phyloP scores from a whole-genome alignment of 108 stramenopile genomes.

The Skeletonema grethae region DNA sequence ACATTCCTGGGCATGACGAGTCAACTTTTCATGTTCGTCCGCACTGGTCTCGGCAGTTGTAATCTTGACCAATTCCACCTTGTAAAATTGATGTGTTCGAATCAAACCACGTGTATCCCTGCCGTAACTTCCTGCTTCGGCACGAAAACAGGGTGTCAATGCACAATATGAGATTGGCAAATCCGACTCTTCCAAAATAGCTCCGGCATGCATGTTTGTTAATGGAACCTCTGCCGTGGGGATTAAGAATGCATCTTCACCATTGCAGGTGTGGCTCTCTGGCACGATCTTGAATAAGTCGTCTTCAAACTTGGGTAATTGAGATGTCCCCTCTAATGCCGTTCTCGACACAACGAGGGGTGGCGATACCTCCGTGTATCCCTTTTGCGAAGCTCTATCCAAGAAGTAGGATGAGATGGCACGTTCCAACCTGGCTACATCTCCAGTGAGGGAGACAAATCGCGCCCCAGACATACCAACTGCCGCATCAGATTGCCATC shows the following conservation, averaged over 20 bases:
- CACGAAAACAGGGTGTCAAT: slow-evolving; percentile 96
- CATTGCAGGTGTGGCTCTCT: slow-evolving; percentile 89
- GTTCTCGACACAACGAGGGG: slow-evolving; percentile 88
- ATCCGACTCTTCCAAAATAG: slow-evolving; percentile 85
- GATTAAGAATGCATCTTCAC: slow-evolving; percentile 96
- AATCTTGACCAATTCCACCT: slow-evolving; percentile 98
- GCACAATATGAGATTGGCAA: slow-evolving; percentile 90
- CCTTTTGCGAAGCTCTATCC: slow-evolving; percentile 75
- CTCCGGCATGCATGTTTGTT: slow-evolving; percentile 89
- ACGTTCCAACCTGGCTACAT: slow-evolving; percentile 91
- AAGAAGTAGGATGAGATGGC: slow-evolving; percentile 92
- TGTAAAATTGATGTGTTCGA: slow-evolving; percentile 97
- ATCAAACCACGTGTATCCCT: slow-evolving; percentile 95
- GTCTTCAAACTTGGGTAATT: slow-evolving; percentile 96
- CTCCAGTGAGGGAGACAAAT: slow-evolving; percentile 88
- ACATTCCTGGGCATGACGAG: slow-evolving; percentile 84
- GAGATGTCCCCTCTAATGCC: slow-evolving; percentile 93
- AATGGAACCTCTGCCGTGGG: slow-evolving; percentile 97
- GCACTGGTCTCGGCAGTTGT: slow-evolving; percentile 77
- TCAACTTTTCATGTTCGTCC: slow-evolving; percentile 89
- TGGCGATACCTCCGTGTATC: slow-evolving; percentile 92
- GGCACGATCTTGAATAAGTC: slow-evolving; percentile 91
- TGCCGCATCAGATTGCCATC: slow-evolving; percentile 87
- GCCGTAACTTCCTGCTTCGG: slow-evolving; percentile 97
- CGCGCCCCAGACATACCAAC: slow-evolving; percentile 92